Evolutionary conservation across 2,329 filamentous ascomycete species (phyloP), one percentile per base, ranked within the genome.

Genomic region (Colletotrichum gloeosporioides): DNA sequence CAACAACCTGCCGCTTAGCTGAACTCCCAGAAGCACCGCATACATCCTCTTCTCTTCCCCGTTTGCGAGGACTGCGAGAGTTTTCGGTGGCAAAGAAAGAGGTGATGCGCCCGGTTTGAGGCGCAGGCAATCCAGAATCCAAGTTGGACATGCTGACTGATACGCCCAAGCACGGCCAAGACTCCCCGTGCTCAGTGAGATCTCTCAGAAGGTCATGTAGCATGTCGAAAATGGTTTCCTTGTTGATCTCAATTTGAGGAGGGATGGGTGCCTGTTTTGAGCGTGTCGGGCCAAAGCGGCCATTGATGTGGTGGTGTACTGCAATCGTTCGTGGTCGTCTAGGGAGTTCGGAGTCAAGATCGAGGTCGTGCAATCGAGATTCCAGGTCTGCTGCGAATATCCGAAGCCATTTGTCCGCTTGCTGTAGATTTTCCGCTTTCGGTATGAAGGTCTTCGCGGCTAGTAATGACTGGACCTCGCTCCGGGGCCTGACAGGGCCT

Each of bases 391-490:
- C 59, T 15, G 59, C 59, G 32, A 62, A 62, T 13, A 34, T 34
- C 5, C 59, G 27, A 1, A 62, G 59, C 59, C 59, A 62, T 15
- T 62, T 62, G 31, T 32, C n/a, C 3, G 31, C 59, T 22, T 62
- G 59, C 2, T 62, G 27, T 8, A 62, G 5, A n/a, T 32, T 22
- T 62, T 34, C 59, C 1, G 59, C 59, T n/a, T 62, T 62, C 13
- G 59, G 59, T 25, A 62, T 32, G 18, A 62, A 62, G 4, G 59
- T 62, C 29, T 62, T 62, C 4, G 59, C 59, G 18, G 59, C 59
- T 9, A 62, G 16, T 2, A 62, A 32, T n/a, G 59, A 62, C 0
- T 62, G 59, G 31, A 34, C 59, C 9, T 62, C 59, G 18, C 59
- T 62, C 29, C 59, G 6, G 0, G 59, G 59, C 29, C 59, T 62